These are phyloP conservation scores for Penicillium sp. DNA, from an alignment of 2,329 filamentous ascomycete genomes.

Conservation along the genomic window DNA sequence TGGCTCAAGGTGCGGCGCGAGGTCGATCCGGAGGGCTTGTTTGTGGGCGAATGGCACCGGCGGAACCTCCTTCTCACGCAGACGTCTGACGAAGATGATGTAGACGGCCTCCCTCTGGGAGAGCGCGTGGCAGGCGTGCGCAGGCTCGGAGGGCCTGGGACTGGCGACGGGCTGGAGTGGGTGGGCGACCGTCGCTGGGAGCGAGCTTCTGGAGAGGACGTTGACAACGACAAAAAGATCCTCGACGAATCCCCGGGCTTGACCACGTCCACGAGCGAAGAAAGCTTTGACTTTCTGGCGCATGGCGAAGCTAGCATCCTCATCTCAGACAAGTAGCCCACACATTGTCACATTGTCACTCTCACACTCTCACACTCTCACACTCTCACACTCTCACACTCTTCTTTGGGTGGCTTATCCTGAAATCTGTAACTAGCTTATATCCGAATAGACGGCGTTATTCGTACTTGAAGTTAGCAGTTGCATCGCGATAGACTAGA, in stretches of 20 bases:
- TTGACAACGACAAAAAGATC: slow-evolving; percentile 2
- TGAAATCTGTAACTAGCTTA: too few species aligned
- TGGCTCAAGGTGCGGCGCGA: slow-evolving; percentile 67
- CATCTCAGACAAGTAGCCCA: slow-evolving; percentile 6
- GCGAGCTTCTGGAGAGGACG: slow-evolving; percentile 1
- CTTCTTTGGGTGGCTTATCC: too few species aligned
- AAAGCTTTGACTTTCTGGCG: slow-evolving; percentile 46
- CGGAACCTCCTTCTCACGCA: slow-evolving; percentile 54
- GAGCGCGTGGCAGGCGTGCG: slow-evolving; percentile 41
- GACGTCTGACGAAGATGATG: slow-evolving; percentile 4
- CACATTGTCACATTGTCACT: too few species aligned
- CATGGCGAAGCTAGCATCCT: slow-evolving; percentile 43
- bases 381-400: too few species aligned
- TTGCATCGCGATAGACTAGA: too few species aligned
- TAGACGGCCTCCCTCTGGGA: slow-evolving; percentile 29
- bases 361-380: too few species aligned
- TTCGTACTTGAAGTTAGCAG: too few species aligned
- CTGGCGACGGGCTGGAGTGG: slow-evolving; percentile 41
- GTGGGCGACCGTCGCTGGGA: slow-evolving; percentile 35
- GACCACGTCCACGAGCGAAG: slow-evolving; percentile 42
- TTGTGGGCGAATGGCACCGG: slow-evolving; percentile 86
- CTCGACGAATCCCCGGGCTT: slow-evolving; percentile 26
- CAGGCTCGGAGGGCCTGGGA: slow-evolving; percentile 22
- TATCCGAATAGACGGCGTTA: too few species aligned
- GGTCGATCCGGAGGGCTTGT: slow-evolving; percentile 78